Base-by-base conservation (phyloP, 2,329 filamentous ascomycete species). In the Sphaerulina musiva region DNA sequence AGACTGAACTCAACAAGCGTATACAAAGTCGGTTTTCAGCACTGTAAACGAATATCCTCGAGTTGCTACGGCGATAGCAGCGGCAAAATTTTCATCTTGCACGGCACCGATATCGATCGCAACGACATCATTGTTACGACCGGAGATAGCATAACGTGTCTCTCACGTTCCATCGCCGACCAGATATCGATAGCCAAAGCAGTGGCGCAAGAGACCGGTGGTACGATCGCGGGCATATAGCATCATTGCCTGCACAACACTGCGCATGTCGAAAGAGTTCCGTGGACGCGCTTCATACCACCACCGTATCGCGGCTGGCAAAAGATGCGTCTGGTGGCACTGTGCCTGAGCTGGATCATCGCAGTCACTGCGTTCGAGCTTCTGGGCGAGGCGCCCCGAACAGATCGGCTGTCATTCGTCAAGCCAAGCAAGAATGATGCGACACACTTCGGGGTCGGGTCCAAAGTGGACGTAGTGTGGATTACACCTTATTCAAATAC, bases 381-480 rank as follows among this genome's bases (percentile, higher is more conserved):
- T 44, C 12, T 26, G 8, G 20, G 42, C 20, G 20, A 41, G 39
- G 23, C 11, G 39, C 26, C 42, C 45, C 32, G 41, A 11, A 38
- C 10, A 38, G 34, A 38, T 38, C 34, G 34, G 12, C 34, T 38
- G 4, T 38, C 48, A 12, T 51, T 51, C 20, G 26, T 34, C 2
- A 39, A 36, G 14, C 48, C 48, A 20, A 45, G 14, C 32, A 46
- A 51, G 20, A 17, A 38, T 17, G 54, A 56, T 42, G 46, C 46
- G n/a, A 42, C 45, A 10, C 51, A 54, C 12, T 53, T 54, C 42
- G 44, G 29, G 6, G 34, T 51, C 20, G 48, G 45, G 23, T 34
- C 48, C 10, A 41, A 51, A n/a, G 41, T 57, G 8, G 31, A 45
- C 14, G 41, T 54, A n/a, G 32, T 23, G 23, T 57, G 55, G 55